These are phyloP conservation scores for Gardenia jasminoides DNA, from an alignment of 257 asterid genomes.

Conservation along the genomic window DNA sequence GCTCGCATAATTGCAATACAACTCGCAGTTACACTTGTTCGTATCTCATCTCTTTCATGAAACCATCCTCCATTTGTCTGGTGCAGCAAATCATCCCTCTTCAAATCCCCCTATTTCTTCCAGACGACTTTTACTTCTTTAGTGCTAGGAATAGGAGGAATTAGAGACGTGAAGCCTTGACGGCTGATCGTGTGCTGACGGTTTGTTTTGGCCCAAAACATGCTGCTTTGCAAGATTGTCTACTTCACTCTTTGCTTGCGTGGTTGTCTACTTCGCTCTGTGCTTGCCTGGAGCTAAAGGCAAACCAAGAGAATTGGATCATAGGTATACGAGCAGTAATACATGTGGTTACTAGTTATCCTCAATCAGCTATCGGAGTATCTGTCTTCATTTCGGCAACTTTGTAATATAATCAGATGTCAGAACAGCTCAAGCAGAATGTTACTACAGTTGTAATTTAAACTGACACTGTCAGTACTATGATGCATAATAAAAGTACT, in stretches of 20 bases:
- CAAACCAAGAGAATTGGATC: too few relatives aligned
- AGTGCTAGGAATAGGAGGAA: not conserved
- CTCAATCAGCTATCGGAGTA: too few relatives aligned
- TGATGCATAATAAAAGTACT: not conserved
- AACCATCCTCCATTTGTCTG: not conserved
- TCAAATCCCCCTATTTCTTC: not conserved
- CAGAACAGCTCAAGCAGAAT: not conserved
- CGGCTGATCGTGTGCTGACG: not conserved
- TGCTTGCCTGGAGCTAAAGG: too few relatives aligned
- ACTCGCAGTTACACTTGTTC: not conserved
- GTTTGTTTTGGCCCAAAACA: not conserved
- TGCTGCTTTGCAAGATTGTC: not conserved
- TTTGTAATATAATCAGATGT: too few relatives aligned
- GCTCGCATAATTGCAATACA: too few relatives aligned
- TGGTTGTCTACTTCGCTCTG: not conserved
- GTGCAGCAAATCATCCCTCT: not conserved
- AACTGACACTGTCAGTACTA: too few relatives aligned
- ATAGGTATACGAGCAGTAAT: too few relatives aligned
- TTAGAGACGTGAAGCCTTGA: not conserved
- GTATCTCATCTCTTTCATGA: not conserved
- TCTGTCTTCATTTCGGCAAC: too few relatives aligned
- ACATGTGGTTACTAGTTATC: too few relatives aligned
- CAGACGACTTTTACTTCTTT: not conserved
- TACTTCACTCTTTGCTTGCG: not conserved
- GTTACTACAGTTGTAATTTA: not conserved